Evolutionary conservation across 495 filamentous ascomycete species (phyloP), one percentile per base, ranked within the genome.

Genomic region (Penicillium cinerascens): DNA sequence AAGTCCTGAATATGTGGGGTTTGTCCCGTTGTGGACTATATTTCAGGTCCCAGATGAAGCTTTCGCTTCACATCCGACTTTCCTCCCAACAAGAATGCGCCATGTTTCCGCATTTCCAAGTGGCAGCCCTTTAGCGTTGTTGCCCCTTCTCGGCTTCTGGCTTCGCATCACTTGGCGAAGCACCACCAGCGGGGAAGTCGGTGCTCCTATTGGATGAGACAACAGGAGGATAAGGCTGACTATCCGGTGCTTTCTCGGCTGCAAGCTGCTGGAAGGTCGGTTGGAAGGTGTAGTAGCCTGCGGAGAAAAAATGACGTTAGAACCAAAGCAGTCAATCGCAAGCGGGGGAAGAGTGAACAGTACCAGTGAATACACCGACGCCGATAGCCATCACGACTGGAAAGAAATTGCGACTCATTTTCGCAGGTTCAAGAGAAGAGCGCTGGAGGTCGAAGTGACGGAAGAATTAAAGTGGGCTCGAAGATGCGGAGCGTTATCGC

Each of bases 401-500:
- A 37, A 75, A 26, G 17, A 70, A 67, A 55, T 71, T 72, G 44
- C 72, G 72, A 66, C 70, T 69, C 72, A 75, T 75, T 27, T 38
- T 61, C 54, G 22, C 47, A 4, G 17, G 22, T 20, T 52, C 21
- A 27, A 23, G 33, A 22, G 7, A 16, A 29, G 29, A 7, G 33
- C 13, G 20, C 38, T 38, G 37, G 3, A 17, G 38, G 49, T 42
- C 16, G 33, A 43, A 27, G 38, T 59, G 39, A 43, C 46, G 48
- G 25, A 39, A 27, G 23, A 41, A 20, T 15, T 17, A 36, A 27
- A 33, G 11, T 38, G 26, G 35, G 41, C 40, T 53, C 43, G 49
- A 46, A 53, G 58, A 60, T 46, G 53, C 36, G 52, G 55, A 51
- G 51, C 44, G 50, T 61, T 61, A 61, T 61, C 58, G 51, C 47